Percentiles rank a stretch among this genome's conserved stretches.
These are phyloP conservation scores for Didymella pinodella DNA, from an alignment of 2,329 filamentous ascomycete species.

Conservation along the genomic window DNA sequence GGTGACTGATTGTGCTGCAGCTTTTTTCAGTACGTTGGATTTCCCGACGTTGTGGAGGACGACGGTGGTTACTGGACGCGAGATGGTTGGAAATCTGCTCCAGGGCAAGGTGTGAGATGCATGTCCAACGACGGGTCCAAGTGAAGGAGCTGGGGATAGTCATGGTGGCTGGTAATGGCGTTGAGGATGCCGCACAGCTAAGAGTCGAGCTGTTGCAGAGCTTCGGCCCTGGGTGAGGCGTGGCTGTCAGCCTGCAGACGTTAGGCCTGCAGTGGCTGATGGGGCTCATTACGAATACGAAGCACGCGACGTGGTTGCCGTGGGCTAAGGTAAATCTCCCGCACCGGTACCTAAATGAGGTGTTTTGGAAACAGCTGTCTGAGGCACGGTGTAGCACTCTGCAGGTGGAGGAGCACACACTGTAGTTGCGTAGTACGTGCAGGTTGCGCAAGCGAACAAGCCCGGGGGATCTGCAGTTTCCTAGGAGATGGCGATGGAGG, in stretches of 20 bases:
- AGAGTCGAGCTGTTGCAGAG: background rate
- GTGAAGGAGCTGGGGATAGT: too few relatives aligned
- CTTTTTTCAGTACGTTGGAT: slow-evolving; percentile 80
- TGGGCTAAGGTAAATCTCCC: background rate
- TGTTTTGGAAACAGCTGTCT: background rate
- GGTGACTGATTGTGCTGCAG: background rate
- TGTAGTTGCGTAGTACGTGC: background rate
- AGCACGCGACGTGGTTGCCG: slow-evolving; percentile 10
- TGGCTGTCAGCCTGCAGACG: slow-evolving; percentile 3
- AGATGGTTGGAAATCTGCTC: slow-evolving; percentile 77
- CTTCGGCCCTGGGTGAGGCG: background rate
- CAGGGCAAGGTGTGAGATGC: slow-evolving; percentile 29
- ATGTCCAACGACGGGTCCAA: background rate
- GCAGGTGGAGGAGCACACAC: slow-evolving; percentile 2
- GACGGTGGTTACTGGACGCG: slow-evolving; percentile 73
- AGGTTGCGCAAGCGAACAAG: background rate
- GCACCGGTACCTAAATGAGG: background rate
- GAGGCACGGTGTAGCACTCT: background rate
- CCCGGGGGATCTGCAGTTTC: background rate
- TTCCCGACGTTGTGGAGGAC: slow-evolving; percentile 85
- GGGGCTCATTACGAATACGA: slow-evolving; percentile 8
- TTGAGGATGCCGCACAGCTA: background rate
- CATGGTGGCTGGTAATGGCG: background rate
- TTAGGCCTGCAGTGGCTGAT: slow-evolving; percentile 1
- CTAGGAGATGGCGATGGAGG: background rate